Base-by-base conservation (phyloP, 2,329 filamentous ascomycete genomes). In the Ophiocordyceps polyrhachis-furcata region DNA sequence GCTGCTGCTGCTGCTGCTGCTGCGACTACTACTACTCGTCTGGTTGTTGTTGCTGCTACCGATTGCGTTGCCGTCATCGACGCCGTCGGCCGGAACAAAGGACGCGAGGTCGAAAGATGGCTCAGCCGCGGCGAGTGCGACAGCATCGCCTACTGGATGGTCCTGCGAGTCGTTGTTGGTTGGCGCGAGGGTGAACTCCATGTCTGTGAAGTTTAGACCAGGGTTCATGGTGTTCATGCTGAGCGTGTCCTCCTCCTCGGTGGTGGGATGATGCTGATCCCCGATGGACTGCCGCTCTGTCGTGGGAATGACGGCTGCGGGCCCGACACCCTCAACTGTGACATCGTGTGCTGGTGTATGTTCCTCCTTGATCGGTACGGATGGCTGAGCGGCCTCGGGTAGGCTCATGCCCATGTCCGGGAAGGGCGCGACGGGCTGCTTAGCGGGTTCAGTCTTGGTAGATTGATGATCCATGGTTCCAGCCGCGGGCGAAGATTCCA, bases 331-430 rank as follows among this genome's bases (percentile, higher is more conserved):
- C 15, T 62, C 59, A 15, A 46, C 43, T 44, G 57, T 60, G 31
- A 55, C n/a, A 1, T 41, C 17, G 19, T 40, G 21, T 13, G 43
- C 42, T 29, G 48, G 41, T 3, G 45, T 43, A 14, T 47, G 40
- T 29, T 56, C 55, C 14, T 54, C 49, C 43, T 58, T 58, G 29
- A 55, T 45, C 9, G 41, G 40, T 4, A 47, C 42, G 13, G 51
- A 47, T 15, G 48, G 28, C 20, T 53, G 52, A 7, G 48, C 40
- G 6, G 49, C 11, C 11, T 58, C 56, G 40, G 61, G 51, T 48
- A 63, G 63, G 25, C 61, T 67, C 57, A 72, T 64, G 25, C 69
- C 70, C 70, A 75, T 75, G 49, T 75, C 69, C 2, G 73, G 69
- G 49, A 76, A 69, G 0, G 73, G 67, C 15, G 73, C 73, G 43